Evolutionary conservation across 495 filamentous ascomycete genomes (phyloP).

Genomic region (Penicillium arizonense): DNA sequence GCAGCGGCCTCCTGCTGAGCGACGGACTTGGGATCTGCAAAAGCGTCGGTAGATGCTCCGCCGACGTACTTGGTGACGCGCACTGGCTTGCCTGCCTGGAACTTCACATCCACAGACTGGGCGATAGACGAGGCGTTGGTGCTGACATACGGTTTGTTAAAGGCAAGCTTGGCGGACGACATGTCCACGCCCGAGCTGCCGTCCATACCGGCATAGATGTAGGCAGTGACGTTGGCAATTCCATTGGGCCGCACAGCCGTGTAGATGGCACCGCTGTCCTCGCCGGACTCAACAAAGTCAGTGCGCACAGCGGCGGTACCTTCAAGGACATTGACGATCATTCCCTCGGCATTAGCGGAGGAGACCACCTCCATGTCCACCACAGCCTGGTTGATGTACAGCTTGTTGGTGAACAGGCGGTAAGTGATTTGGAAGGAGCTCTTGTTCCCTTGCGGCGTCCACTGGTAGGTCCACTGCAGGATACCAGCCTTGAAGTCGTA

Average conservation of each 20-base stretch:
- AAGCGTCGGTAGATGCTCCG: slow-evolving; percentile 60
- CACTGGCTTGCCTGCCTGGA: slow-evolving; percentile 47
- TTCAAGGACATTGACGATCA: slow-evolving; percentile 58
- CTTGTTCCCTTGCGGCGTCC: slow-evolving; percentile 55
- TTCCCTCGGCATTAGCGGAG: slow-evolving; percentile 42
- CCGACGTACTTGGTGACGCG: slow-evolving; percentile 59
- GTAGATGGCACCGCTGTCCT: slow-evolving; percentile 50
- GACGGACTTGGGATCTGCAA: slow-evolving; percentile 47
- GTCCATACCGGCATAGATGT: slow-evolving; percentile 52
- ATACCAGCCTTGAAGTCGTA: slow-evolving; percentile 63
- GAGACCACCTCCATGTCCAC: slow-evolving; percentile 40
- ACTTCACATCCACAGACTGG: slow-evolving; percentile 49
- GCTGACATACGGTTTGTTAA: slow-evolving; percentile 45
- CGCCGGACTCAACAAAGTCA: slow-evolving; percentile 50
- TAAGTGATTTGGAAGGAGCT: slow-evolving; percentile 56
- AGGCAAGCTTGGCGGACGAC: slow-evolving; percentile 41
- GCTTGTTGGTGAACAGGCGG: slow-evolving; percentile 61
- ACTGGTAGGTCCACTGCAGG: slow-evolving; percentile 62
- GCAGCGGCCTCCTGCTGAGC: slow-evolving; percentile 47
- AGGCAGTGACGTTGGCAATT: slow-evolving; percentile 56
- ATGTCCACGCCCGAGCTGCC: slow-evolving; percentile 45
- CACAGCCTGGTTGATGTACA: slow-evolving; percentile 49
- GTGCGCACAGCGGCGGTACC: slow-evolving; percentile 58
- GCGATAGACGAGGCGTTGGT: slow-evolving; percentile 60
- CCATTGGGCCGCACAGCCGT: slow-evolving; percentile 58